These are phyloP conservation scores for Boletus semigastroideus DNA, from an alignment of 1,284 basidiomycete species.

Conservation along the genomic window DNA sequence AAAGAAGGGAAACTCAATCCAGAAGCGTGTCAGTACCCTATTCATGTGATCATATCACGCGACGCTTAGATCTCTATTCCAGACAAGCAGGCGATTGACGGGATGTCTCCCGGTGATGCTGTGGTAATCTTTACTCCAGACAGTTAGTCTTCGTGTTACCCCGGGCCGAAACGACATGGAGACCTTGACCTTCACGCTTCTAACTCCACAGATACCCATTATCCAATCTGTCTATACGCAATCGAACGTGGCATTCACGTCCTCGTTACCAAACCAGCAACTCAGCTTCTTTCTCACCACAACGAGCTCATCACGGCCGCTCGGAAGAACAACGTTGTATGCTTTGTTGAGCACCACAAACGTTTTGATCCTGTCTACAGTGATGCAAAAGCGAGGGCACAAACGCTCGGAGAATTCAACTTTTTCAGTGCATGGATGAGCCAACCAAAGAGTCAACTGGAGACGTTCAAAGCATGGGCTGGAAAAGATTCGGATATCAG, in stretches of 20 bases:
- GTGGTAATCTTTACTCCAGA: constrained; percentile 88
- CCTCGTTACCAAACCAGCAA: constrained; percentile 90
- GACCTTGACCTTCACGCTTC: constrained; percentile 1
- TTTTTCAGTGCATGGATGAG: constrained; percentile 94
- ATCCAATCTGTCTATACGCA: constrained; percentile 82
- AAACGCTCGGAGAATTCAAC: constrained; percentile 85
- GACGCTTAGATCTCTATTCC: constrained; percentile 5
- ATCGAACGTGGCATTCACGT: constrained; percentile 85
- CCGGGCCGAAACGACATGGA: background rate
- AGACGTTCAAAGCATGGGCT: constrained; percentile 93
- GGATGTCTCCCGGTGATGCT: constrained; percentile 78
- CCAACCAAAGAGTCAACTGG: constrained; percentile 91
- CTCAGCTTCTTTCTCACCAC: constrained; percentile 83
- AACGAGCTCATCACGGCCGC: constrained; percentile 75
- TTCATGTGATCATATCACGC: background rate
- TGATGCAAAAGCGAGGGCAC: constrained; percentile 79
- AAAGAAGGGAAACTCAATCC: constrained; percentile 67
- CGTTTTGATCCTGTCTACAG: constrained; percentile 92
- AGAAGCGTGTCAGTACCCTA: constrained; percentile 69
- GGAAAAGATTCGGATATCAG: constrained; percentile 91
- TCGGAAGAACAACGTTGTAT: constrained; percentile 77
- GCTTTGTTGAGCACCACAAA: constrained; percentile 91
- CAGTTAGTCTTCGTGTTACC: constrained; percentile 49
- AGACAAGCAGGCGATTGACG: constrained; percentile 89
- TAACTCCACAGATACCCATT: constrained; percentile 68